Conservation (phyloP, 2,329 filamentous ascomycete genomes). For the Ophiocordyceps camponoti-rufipedis region DNA sequence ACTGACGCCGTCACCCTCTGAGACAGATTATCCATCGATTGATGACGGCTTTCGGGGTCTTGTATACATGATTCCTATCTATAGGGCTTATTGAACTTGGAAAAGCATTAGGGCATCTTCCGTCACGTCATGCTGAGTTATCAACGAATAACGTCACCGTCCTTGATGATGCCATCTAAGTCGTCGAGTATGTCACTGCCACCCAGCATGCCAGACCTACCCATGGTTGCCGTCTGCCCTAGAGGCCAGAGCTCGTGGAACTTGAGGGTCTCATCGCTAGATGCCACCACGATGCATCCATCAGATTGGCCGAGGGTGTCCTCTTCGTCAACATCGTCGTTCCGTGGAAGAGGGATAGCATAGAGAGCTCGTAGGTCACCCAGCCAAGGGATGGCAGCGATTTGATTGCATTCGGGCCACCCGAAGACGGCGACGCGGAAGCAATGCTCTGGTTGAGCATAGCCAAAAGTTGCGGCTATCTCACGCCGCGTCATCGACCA, state of each 20-base stretch:
- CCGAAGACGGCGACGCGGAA: conserved; percentile 83
- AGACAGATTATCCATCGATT: too few species aligned
- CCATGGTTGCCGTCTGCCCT: conserved; percentile 31
- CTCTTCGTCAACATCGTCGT: conserved; percentile 10
- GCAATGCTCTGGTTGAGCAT: conserved; percentile 75
- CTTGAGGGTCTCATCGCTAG: conserved; percentile 81
- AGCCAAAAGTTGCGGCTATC: conserved; percentile 87
- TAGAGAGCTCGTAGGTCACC: conserved; percentile 65
- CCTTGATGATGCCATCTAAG: conserved; percentile 61
- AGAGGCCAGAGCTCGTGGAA: conserved; percentile 91
- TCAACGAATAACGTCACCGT: conserved; percentile 53
- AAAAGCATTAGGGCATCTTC: neutral
- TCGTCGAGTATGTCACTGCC: conserved; percentile 76
- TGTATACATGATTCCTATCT: too few species aligned
- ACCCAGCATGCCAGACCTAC: conserved; percentile 45
- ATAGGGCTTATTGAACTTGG: too few species aligned
- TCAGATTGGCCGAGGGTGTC: conserved; percentile 12
- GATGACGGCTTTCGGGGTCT: too few species aligned
- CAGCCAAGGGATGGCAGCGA: conserved; percentile 73
- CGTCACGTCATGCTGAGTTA: neutral
- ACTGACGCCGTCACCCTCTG: too few species aligned
- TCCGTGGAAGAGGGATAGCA: conserved; percentile 63
- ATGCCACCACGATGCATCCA: conserved; percentile 69
- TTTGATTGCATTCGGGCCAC: conserved; percentile 79
- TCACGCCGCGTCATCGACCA: conserved; percentile 78